Evolutionary conservation across 495 filamentous ascomycete genomes (phyloP), one percentile per base, ranked within the genome.

Genomic region (Amniculicola lignicola): DNA sequence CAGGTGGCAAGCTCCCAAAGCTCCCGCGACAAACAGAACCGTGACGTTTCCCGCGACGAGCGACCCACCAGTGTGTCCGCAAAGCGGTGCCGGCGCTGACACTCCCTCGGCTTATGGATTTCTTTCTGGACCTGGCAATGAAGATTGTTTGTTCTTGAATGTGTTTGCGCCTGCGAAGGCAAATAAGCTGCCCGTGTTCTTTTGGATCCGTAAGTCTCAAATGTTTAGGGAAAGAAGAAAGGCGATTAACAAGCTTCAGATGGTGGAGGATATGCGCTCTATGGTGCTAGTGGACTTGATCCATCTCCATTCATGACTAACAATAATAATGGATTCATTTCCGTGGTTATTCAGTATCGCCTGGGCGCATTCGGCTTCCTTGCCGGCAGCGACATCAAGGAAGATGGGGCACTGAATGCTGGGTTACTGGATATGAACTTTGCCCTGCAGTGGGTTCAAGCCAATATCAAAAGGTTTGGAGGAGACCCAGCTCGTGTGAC

Each of bases 61-160:
- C 44, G 37, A 55, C 28, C 51, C 51, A 5, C 51, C 53, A 16
- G 36, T 35, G 1, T 69, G 66, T 47, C 64, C 60, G 7, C 66
- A 69, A 40, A 50, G 61, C 6, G 61, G 61, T 12, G 56, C 52
- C 9, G 38, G 38, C 1, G 23, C 61, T 0, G 53, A 51, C 11
- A 54, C 50, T 14, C 61, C 61, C 1, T 23, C 52, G 5, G 56
- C 21, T 33, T 57, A 63, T 37, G 59, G 51, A 18, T 54, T 61
- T 19, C 33, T 36, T 1, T 58, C 56, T 25, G 61, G 38, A 10
- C 51, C 48, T 35, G 75, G 74, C 0, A 65, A 70, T 39, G 78
- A 81, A 62, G 78, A 81, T 57, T 81, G 78, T 37, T 68, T 78
- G n/a, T 78, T 71, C 56, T 63, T 78, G 21, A 75, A 76, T 54